phyloP scores from a whole-genome alignment of 2,329 filamentous ascomycete genomes.

The Arthrobotrys conoides region DNA sequence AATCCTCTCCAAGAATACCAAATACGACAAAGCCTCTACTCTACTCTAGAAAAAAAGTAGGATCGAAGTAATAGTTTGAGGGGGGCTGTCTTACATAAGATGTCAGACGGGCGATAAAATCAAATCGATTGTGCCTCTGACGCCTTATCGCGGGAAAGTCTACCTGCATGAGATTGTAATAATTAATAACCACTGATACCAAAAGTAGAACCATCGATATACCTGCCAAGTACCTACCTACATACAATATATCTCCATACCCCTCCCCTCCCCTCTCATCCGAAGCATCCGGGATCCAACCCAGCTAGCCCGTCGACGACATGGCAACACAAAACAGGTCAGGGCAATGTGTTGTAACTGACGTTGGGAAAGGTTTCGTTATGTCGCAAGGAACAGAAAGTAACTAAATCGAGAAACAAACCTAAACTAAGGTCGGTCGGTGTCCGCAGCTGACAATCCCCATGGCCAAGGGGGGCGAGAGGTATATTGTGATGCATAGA shows the following conservation, averaged over 20 bases:
- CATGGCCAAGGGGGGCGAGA: no score
- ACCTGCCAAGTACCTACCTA: no score
- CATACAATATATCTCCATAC: no score
- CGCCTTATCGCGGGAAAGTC: background rate
- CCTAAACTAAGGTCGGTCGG: constrained; percentile 35
- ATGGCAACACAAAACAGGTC: constrained; percentile 30
- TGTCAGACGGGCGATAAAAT: constrained; percentile 5
- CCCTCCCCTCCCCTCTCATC: no score
- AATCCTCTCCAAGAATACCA: background rate
- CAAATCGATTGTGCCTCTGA: background rate
- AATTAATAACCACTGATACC: background rate
- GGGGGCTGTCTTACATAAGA: constrained; percentile 52
- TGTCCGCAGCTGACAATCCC: constrained; percentile 26
- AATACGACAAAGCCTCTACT: background rate
- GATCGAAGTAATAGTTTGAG: background rate
- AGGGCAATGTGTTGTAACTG: constrained; percentile 46
- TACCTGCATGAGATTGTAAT: background rate
- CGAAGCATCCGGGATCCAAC: background rate
- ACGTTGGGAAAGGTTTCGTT: constrained; percentile 36
- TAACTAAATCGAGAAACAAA: constrained; percentile 17
- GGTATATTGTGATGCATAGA: constrained; percentile 12
- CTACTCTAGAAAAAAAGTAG: no score
- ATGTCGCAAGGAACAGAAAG: constrained; percentile 23
- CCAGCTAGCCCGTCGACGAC: no score
- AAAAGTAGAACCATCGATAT: constrained; percentile 9